Percentiles rank a stretch among this genome's conserved stretches.
Conservation (phyloP, 805 yeast genomes). For the Ogataea siamensis region DNA sequence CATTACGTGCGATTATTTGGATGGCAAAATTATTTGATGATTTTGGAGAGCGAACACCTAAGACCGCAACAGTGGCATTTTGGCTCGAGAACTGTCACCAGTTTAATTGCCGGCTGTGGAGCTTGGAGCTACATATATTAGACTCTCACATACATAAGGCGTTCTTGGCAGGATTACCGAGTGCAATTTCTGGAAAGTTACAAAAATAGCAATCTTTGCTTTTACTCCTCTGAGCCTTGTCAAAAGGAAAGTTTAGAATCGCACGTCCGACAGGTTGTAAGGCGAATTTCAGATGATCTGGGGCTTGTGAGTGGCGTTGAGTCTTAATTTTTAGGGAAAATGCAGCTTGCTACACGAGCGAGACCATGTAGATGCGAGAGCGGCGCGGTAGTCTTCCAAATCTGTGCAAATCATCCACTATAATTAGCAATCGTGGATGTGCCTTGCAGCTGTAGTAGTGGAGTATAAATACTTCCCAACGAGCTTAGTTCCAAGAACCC, state of each 20-base stretch:
- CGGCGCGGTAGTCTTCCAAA: neutral
- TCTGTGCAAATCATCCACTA: neutral
- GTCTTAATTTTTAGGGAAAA: neutral
- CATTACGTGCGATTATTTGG: slow-evolving; percentile 46
- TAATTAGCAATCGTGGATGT: slow-evolving; percentile 3
- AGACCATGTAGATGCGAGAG: neutral
- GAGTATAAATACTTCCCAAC: neutral
- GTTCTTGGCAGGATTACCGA: neutral
- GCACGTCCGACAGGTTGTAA: neutral
- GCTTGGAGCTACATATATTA: neutral
- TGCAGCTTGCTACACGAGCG: neutral
- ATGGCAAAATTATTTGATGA: slow-evolving; percentile 10
- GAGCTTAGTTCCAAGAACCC: neutral
- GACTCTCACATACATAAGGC: neutral
- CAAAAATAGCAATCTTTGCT: slow-evolving; percentile 8
- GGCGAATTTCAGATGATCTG: neutral
- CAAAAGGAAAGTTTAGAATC: slow-evolving; percentile 7
- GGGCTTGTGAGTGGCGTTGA: neutral
- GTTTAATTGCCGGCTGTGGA: neutral
- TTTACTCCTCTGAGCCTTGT: neutral
- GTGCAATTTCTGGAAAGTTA: neutral
- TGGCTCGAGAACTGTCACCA: neutral
- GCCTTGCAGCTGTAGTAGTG: neutral
- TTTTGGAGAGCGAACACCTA: slow-evolving; percentile 7
- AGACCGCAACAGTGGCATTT: slow-evolving; percentile 1